Evolutionary conservation across 306 rosid genomes (phyloP).

Genomic region (Vachellia pachyceras): DNA sequence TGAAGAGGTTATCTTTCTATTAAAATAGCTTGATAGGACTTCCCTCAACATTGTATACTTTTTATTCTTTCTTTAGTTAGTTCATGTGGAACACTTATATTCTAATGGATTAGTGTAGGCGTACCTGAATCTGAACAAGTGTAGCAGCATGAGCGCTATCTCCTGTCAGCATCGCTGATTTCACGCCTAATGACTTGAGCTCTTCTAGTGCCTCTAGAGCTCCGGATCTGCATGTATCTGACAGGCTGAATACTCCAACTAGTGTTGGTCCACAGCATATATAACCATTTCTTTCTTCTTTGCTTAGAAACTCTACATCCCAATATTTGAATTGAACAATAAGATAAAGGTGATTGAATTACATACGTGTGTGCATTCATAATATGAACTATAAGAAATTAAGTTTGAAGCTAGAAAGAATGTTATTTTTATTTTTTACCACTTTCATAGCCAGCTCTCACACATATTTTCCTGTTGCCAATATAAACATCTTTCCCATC

Average conservation of each 20-base stretch:
- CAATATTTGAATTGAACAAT: slow-evolving; percentile 9
- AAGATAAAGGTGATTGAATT: neutral
- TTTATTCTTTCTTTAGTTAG: too few relatives aligned
- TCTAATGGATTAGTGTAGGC: neutral
- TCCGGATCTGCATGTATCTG: slow-evolving; percentile 78
- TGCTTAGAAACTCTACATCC: slow-evolving; percentile 52
- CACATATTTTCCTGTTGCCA: slow-evolving; percentile 70
- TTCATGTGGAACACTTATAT: too few relatives aligned
- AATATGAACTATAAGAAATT: neutral
- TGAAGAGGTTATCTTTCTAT: too few relatives aligned
- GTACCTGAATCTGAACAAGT: slow-evolving; percentile 72
- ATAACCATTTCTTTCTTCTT: slow-evolving; percentile 62
- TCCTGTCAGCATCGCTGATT: slow-evolving; percentile 86
- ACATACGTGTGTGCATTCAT: neutral
- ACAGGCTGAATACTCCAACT: slow-evolving; percentile 65
- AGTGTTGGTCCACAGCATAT: slow-evolving; percentile 48
- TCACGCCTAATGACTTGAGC: slow-evolving; percentile 66
- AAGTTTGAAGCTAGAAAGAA: neutral
- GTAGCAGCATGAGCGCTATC: slow-evolving; percentile 70
- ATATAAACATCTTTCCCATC: slow-evolving; percentile 71
- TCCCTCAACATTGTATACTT: too few relatives aligned
- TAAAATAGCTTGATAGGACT: too few relatives aligned
- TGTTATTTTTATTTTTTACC: slow-evolving; percentile 55
- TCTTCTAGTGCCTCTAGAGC: slow-evolving; percentile 69
- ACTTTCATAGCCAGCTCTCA: slow-evolving; percentile 60